Base-by-base conservation (phyloP, 2,329 filamentous ascomycete genomes). In the Trichoderma polysporum region DNA sequence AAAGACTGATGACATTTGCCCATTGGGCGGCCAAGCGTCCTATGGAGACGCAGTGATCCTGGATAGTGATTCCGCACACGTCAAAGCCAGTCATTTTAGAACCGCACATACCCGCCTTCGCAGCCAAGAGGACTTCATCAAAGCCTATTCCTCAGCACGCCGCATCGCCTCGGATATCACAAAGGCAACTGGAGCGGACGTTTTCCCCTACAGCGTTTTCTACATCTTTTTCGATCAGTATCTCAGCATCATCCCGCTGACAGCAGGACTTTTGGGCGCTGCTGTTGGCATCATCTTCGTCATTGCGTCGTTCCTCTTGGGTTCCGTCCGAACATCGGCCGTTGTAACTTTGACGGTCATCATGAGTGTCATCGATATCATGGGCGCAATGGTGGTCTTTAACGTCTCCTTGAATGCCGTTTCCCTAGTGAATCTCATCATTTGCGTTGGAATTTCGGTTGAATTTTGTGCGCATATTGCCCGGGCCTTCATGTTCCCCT, bases 191-290 rank as follows among this genome's bases (percentile, higher is more conserved):
- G 86, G 89, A 5, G 88, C 92, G 25, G 89, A 95, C 27, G 90
- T 99, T 3, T 99, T 99, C 84, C 93, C 95, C 0, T 99, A 99
- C 81, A 96, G 92, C 72, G 90, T 97, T 68, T 97, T 97, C 78
- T 99, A 99, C 82, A 94, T 99, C 77, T 99, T 98, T 86, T 99
- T 99, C 77, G 95, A 99, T 76, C 95, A 98, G 77, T 99, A 99
- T 75, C 86, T 92, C 6, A 87, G 87, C 67, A 98, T 99, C 69
- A 88, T 97, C 22, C 84, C 86, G 12, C 84, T 98, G 4, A 94
- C 94, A 0, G 90, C 86, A 0, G 88, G 90, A 0, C 86, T 99
- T 1, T 86, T 99, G 33, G 90, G 91, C 47, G 91, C 92, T 3
- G 94, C 93, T 0, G 83, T 98, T 15, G 92, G 86, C 29, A 91